Percentiles rank a stretch among this genome's conserved stretches.
Conservation (phyloP, 2,329 filamentous ascomycete species). For the Sarocladium kiliense region DNA sequence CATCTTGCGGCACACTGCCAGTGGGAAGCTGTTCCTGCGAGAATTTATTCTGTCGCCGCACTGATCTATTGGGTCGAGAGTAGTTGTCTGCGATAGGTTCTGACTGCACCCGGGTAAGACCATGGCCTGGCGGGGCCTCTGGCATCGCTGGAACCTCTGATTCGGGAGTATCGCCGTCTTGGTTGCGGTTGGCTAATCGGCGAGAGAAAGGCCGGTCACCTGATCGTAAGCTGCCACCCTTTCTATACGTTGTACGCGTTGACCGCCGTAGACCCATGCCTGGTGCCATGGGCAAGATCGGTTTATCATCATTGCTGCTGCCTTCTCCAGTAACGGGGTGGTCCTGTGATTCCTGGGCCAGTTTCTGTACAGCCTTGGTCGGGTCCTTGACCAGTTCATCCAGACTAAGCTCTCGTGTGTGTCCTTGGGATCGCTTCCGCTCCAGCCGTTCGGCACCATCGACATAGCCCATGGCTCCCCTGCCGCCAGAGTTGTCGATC, state of each 20-base stretch:
- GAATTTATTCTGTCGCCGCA: constrained; percentile 44
- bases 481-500: constrained; percentile 66
- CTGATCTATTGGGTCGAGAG: constrained; percentile 50
- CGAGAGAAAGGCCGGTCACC: constrained; percentile 74
- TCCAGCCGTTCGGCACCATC: constrained; percentile 80
- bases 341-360: constrained; percentile 53
- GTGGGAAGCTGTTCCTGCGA: constrained; percentile 42
- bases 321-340: constrained; percentile 36
- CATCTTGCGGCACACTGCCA: neutral
- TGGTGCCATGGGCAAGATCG: constrained; percentile 74
- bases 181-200: constrained; percentile 57
- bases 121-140: constrained; percentile 44
- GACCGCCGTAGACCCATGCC: constrained; percentile 82
- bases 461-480: constrained; percentile 59
- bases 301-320: constrained; percentile 62
- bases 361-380: constrained; percentile 61
- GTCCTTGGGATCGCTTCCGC: constrained; percentile 61
- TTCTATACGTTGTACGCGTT: constrained; percentile 85
- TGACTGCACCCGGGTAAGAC: constrained; percentile 60
- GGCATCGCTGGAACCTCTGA: constrained; percentile 26
- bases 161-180: constrained; percentile 48
- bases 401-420: constrained; percentile 60
- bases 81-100: constrained; percentile 55
- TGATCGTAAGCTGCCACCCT: constrained; percentile 75
- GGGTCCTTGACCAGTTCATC: constrained; percentile 82